These are phyloP conservation scores for Leccinum insolens DNA, from an alignment of 1,284 basidiomycete genomes.

Conservation along the genomic window DNA sequence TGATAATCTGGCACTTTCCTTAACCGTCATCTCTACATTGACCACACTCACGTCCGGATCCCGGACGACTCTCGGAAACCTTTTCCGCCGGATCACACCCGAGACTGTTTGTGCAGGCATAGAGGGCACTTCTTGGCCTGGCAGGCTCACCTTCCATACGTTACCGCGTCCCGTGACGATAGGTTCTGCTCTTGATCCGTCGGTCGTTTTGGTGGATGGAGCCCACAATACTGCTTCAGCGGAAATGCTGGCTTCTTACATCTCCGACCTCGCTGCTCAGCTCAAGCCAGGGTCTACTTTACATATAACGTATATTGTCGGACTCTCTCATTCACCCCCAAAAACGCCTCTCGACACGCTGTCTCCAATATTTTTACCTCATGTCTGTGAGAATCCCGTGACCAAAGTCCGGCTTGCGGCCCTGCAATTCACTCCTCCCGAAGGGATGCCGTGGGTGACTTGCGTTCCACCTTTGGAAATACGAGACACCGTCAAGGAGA, in stretches of 20 bases:
- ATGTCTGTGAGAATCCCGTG: constrained; percentile 24
- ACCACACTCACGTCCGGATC: constrained; percentile 44
- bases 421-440: constrained; percentile 70
- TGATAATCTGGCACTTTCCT: constrained; percentile 76
- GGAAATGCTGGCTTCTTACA: constrained; percentile 68
- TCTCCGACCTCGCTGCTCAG: constrained; percentile 46
- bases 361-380: constrained; percentile 55
- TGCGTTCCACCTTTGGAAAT: constrained; percentile 58
- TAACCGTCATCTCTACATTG: constrained; percentile 68
- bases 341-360: constrained; percentile 77
- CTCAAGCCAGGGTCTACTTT: constrained; percentile 26
- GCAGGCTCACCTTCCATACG: constrained; percentile 78
- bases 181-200: constrained; percentile 24
- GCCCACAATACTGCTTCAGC: constrained; percentile 95
- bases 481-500: constrained; percentile 41
- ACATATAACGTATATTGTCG: constrained; percentile 70
- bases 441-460: constrained; percentile 91
- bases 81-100: constrained; percentile 27
- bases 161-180: constrained; percentile 32
- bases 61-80: constrained; percentile 15
- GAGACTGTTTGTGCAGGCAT: constrained; percentile 53
- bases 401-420: constrained; percentile 53
- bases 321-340: constrained; percentile 80
- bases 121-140: constrained; percentile 70
- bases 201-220: constrained; percentile 81